A percentile compares a stretch with the other conserved stretches of the same genome.
Conservation (phyloP, 2,329 filamentous ascomycete species). For the Alternaria tenuissima region DNA sequence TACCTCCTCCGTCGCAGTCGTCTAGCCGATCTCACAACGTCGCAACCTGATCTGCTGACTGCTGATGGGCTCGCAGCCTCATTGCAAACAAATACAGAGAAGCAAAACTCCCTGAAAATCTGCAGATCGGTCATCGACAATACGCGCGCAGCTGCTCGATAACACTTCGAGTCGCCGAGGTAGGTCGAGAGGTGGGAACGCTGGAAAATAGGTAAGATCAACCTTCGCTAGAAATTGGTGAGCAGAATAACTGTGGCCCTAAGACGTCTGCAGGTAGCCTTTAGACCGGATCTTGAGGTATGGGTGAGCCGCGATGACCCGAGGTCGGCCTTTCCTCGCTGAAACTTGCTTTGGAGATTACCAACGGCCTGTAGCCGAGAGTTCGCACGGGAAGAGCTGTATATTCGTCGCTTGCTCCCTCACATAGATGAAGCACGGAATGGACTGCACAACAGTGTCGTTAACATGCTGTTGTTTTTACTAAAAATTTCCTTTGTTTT, state of each 20-base stretch:
- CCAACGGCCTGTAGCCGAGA: not conserved
- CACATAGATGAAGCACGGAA: not conserved
- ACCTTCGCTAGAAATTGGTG: not conserved
- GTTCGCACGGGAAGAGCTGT: not conserved
- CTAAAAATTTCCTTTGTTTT: not conserved
- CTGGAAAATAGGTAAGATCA: not conserved
- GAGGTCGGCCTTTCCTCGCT: constrained; percentile 1
- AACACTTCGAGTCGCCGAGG: not conserved
- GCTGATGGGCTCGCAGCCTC: not conserved
- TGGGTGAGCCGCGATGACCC: constrained; percentile 1
- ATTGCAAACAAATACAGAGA: not conserved
- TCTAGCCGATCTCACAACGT: not conserved
- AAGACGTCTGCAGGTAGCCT: not conserved
- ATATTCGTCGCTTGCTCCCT: not conserved
- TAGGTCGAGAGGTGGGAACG: not conserved
- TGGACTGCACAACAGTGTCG: not conserved
- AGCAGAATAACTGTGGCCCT: not conserved
- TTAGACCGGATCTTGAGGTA: not conserved
- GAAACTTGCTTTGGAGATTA: not conserved
- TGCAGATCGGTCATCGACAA: not conserved
- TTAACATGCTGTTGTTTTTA: not conserved
- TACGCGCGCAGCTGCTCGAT: not conserved
- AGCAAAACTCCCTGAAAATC: not conserved
- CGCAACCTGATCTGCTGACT: not conserved
- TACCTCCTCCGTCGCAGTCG: constrained; percentile 2